phyloP scores from a whole-genome alignment of 495 filamentous ascomycete genomes.

The Hypoxylon lenormandii region DNA sequence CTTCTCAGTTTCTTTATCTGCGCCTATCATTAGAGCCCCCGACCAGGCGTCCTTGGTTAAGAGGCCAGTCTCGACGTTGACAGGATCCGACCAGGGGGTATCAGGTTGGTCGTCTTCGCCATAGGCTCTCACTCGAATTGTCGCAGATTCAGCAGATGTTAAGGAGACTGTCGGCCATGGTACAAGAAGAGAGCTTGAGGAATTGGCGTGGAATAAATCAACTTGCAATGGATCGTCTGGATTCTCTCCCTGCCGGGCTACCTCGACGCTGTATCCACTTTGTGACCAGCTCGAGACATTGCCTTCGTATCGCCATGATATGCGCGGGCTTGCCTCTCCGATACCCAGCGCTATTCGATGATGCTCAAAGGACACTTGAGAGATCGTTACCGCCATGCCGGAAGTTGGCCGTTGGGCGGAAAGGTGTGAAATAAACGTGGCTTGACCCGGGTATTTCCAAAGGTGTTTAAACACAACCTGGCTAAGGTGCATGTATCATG shows the following conservation, averaged over 20 bases:
- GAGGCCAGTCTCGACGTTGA: constrained; percentile 57
- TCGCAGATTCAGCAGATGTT: constrained; percentile 55
- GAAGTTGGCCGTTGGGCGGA: background rate
- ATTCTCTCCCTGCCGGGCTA: constrained; percentile 26
- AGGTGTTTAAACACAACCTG: background rate
- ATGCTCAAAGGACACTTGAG: constrained; percentile 50
- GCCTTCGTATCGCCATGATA: constrained; percentile 52
- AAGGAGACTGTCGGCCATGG: constrained; percentile 64
- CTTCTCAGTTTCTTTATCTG: constrained; percentile 44
- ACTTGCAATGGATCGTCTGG: constrained; percentile 13
- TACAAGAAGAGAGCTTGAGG: constrained; percentile 58
- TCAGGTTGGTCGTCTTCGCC: constrained; percentile 43
- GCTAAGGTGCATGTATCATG: background rate
- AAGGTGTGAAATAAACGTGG: background rate
- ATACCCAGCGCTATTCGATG: constrained; percentile 49
- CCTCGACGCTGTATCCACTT: constrained; percentile 44
- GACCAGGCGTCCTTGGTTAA: constrained; percentile 56
- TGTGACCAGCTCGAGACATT: constrained; percentile 43
- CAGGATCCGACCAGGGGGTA: constrained; percentile 56
- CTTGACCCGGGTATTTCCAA: background rate
- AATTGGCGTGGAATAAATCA: constrained; percentile 46
- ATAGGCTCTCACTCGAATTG: constrained; percentile 56
- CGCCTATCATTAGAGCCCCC: constrained; percentile 53
- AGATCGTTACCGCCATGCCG: constrained; percentile 47
- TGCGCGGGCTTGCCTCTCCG: constrained; percentile 43